Evolutionary conservation across 805 yeast genomes (phyloP), one percentile per base, ranked within the genome.

Genomic region (Suhomyces xylopsoci): DNA sequence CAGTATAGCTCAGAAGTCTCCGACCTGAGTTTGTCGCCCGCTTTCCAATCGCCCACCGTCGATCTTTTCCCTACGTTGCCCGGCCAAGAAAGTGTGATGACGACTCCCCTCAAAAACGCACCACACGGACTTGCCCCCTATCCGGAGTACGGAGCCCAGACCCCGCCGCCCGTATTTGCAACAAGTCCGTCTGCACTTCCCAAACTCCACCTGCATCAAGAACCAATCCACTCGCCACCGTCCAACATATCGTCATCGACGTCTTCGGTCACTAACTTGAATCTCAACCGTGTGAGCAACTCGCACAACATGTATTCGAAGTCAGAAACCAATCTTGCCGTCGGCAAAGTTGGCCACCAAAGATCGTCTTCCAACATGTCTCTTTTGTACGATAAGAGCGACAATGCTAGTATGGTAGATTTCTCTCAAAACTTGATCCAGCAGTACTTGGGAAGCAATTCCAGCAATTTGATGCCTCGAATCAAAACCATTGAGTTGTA

Each of bases 401-500:
- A 73, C 54, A 66, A 62, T 48, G 63, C 65, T 9, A 64, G 71
- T 50, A 50, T 78, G 52, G 79, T 81, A 1, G 86, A 80, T 65
- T 72, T 78, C 51, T 74, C 80, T 36, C 87, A 83, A 54, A 77
- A 76, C 60, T 55, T 77, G 55, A 73, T 82, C 56, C 78, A 76
- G 51, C 81, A 75, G 56, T 80, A 81, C 60, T 66, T 84, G 51
- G 86, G 87, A n/a, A 55, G 70, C 32, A 75, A 78, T 55, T 69
- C 79, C 19, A 64, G 68, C 15, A 70, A 81, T 10, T 70, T 92
- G 56, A 69, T 87, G 62, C 92, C 96, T 17, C 79, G 94, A 57
- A 79, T 87, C 70, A 84, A 88, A 64, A 91, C 97, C 4, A 81
- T 93, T 53, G 97, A 92, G 59, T 78, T 90, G 76, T 92, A 93